These are phyloP conservation scores for Botrytis sinoallii DNA, from an alignment of 2,329 filamentous ascomycete species.

Conservation along the genomic window DNA sequence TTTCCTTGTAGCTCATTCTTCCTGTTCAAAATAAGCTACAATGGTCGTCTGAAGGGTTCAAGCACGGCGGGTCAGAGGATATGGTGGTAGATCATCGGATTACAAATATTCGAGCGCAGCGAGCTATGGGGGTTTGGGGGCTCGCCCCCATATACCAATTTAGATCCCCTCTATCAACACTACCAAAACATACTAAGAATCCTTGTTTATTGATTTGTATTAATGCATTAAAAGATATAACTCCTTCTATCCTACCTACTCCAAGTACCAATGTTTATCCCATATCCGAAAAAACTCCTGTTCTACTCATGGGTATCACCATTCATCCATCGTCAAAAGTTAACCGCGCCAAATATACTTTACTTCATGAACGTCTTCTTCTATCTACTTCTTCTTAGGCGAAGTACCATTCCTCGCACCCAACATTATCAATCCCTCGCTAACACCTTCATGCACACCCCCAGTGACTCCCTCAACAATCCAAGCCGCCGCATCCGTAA, in stretches of 20 bases:
- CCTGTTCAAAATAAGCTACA: neutral
- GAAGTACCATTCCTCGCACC: constrained; percentile 32
- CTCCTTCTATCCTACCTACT: neutral
- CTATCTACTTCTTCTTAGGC: constrained; percentile 12
- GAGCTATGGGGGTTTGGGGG: neutral
- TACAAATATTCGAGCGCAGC: neutral
- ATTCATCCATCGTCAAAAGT: constrained; percentile 13
- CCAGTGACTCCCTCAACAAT: constrained; percentile 61
- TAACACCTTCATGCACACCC: constrained; percentile 63
- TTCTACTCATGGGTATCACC: constrained; percentile 21
- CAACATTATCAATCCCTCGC: constrained; percentile 50
- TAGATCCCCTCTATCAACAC: neutral
- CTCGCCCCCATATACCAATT: neutral
- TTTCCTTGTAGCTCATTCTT: neutral
- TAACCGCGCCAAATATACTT: neutral
- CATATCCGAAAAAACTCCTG: neutral
- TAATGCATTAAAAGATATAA: neutral
- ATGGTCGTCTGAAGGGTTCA: neutral
- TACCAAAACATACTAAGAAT: neutral
- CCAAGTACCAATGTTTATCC: neutral
- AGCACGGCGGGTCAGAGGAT: neutral
- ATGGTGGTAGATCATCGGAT: neutral
- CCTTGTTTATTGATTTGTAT: neutral
- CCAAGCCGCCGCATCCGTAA: constrained; percentile 58
- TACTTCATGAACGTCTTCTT: neutral